Conservation (phyloP, 495 filamentous ascomycete genomes). For the Neurospora tetraspora region DNA sequence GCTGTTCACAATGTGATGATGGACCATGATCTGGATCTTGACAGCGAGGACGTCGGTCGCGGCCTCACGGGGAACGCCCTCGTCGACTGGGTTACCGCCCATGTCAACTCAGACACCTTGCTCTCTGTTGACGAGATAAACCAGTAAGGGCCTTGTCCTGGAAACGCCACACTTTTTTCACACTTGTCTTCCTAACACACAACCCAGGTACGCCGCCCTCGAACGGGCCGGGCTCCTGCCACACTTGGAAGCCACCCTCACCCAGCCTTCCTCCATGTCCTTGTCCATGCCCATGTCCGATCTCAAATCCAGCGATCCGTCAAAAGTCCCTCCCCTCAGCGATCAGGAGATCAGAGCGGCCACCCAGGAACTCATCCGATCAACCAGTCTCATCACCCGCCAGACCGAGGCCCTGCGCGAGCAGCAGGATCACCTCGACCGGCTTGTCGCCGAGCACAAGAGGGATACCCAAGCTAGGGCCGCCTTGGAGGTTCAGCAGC, state of each 20-base stretch:
- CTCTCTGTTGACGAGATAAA: conserved; percentile 33
- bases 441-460: conserved; percentile 22
- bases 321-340: conserved; percentile 19
- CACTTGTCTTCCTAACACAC: conserved; percentile 1
- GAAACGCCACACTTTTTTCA: neutral
- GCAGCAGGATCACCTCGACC: conserved; percentile 33
- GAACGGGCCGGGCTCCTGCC: conserved; percentile 19
- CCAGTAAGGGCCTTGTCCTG: conserved; percentile 19
- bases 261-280: neutral
- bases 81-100: conserved; percentile 28
- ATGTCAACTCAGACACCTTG: conserved; percentile 33
- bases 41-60: conserved; percentile 6
- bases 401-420: conserved; percentile 30
- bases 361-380: conserved; percentile 35
- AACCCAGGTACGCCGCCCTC: conserved; percentile 27
- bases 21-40: neutral
- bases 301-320: neutral
- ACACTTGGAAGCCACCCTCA: neutral
- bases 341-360: conserved; percentile 33
- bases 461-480: conserved; percentile 18
- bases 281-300: neutral
- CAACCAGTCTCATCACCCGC: conserved; percentile 34
- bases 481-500: conserved; percentile 18
- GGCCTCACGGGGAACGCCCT: conserved; percentile 17
- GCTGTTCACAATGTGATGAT: neutral